Conservation (phyloP, 257 asterid genomes). For the Cynanchum wilfordii region DNA sequence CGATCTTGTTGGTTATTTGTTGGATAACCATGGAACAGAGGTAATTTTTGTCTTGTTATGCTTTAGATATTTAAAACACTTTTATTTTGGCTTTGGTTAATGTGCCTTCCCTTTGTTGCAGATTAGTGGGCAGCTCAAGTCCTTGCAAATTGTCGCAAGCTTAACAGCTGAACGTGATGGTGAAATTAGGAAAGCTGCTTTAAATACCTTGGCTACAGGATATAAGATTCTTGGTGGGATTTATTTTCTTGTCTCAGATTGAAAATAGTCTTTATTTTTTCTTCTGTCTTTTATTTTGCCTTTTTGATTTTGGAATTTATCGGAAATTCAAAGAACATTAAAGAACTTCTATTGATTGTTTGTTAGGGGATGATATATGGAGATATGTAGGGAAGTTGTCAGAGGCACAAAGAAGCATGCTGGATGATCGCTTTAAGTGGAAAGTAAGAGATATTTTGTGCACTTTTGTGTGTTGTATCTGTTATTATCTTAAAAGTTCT, state of each 20-base stretch:
- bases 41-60: constrained; percentile 28
- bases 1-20: constrained; percentile 87
- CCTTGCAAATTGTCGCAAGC: constrained; percentile 95
- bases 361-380: constrained; percentile 96
- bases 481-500: constrained; percentile 2
- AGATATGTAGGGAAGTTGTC: constrained; percentile 90
- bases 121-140: constrained; percentile 85
- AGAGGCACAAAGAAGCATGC: constrained; percentile 97
- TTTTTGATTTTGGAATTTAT: constrained; percentile 11
- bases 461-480: constrained; percentile 12
- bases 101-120: constrained; percentile 22
- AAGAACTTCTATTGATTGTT: constrained; percentile 13
- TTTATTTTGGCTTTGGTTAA: constrained; percentile 2
- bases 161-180: constrained; percentile 98
- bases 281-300: not conserved
- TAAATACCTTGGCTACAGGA: constrained; percentile 86
- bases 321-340: not conserved
- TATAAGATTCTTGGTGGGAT: constrained; percentile 93
- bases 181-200: constrained; percentile 89
- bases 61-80: not conserved
- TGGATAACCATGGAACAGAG: constrained; percentile 86
- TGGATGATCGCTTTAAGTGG: constrained; percentile 98
- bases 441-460: constrained; percentile 41
- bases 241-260: constrained; percentile 10
- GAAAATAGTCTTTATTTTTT: not conserved